A percentile compares a stretch with the other conserved stretches of the same genome.
These are phyloP conservation scores for Neurospora sp. DNA, from an alignment of 495 filamentous ascomycete species.

Conservation along the genomic window DNA sequence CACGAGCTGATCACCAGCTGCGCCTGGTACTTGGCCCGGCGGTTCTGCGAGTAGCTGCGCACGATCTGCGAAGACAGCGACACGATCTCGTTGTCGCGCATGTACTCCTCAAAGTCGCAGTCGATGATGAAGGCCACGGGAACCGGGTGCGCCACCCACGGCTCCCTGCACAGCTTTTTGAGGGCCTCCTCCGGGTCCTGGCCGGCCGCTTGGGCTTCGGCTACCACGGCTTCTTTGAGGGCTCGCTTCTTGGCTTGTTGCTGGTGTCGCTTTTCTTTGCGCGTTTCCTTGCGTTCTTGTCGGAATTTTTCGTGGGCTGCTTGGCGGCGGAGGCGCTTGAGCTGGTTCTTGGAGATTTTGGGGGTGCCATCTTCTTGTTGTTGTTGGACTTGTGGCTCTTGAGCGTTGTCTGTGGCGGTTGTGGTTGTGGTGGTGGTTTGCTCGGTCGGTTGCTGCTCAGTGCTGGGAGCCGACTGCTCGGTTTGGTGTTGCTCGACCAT, in stretches of 20 bases:
- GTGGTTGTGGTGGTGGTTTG: background rate
- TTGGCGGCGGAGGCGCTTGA: conserved; percentile 59
- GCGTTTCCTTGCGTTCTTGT: conserved; percentile 56
- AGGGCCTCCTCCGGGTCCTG: conserved; percentile 17
- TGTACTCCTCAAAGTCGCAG: conserved; percentile 84
- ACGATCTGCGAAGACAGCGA: conserved; percentile 78
- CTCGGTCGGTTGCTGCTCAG: background rate
- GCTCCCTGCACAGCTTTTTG: conserved; percentile 11
- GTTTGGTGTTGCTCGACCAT: conserved; percentile 4
- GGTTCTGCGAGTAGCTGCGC: conserved; percentile 80
- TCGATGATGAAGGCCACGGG: conserved; percentile 79
- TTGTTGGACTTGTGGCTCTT: background rate
- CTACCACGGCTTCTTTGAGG: conserved; percentile 28
- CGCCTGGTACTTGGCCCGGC: conserved; percentile 48
- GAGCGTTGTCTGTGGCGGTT: background rate
- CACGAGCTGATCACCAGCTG: conserved; percentile 71
- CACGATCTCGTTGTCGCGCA: conserved; percentile 71
- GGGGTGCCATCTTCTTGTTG: conserved; percentile 9
- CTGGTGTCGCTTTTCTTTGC: conserved; percentile 59
- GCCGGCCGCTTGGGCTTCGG: conserved; percentile 32
- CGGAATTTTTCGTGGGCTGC: conserved; percentile 59
- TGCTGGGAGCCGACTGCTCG: conserved; percentile 4
- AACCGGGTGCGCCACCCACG: conserved; percentile 33
- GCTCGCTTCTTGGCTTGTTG: conserved; percentile 49
- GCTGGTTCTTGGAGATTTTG: conserved; percentile 65